A percentile compares a stretch with the other conserved stretches of the same genome.
Conservation (phyloP, 164 flowering plant species). For the Platanus orientalis region DNA sequence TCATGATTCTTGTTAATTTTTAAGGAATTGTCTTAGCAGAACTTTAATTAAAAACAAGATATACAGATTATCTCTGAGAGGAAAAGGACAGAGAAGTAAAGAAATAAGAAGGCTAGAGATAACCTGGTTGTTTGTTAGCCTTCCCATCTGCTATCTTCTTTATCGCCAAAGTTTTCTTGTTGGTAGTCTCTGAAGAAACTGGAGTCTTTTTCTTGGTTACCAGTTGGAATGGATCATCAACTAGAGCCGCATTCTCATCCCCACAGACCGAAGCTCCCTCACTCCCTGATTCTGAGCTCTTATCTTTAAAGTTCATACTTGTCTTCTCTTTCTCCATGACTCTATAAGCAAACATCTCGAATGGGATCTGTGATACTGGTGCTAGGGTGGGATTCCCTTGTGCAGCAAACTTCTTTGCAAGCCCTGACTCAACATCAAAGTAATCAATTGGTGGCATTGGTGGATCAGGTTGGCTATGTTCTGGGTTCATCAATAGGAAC, state of each 20-base stretch:
- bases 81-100: too few species aligned
- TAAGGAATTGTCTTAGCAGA: too few species aligned
- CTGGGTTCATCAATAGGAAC: constrained; percentile 64
- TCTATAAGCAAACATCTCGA: constrained; percentile 73
- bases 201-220: constrained; percentile 20
- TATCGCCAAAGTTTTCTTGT: constrained; percentile 18
- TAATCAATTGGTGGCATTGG: constrained; percentile 56
- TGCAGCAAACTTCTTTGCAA: constrained; percentile 33
- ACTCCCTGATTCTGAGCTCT: constrained; percentile 59
- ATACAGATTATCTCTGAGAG: not conserved
- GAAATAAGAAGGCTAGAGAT: not conserved
- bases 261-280: constrained; percentile 55
- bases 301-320: constrained; percentile 22
- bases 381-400: constrained; percentile 20
- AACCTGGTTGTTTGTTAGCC: constrained; percentile 39
- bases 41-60: too few species aligned
- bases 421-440: constrained; percentile 52
- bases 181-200: constrained; percentile 25
- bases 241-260: constrained; percentile 30
- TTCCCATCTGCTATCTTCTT: constrained; percentile 39
- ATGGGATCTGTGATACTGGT: constrained; percentile 67
- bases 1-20: too few species aligned
- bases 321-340: constrained; percentile 58
- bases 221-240: constrained; percentile 37
- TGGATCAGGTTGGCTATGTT: constrained; percentile 42